Base-by-base conservation (phyloP, 2,329 filamentous ascomycete species). In the Pseudocercospora fuligena region DNA sequence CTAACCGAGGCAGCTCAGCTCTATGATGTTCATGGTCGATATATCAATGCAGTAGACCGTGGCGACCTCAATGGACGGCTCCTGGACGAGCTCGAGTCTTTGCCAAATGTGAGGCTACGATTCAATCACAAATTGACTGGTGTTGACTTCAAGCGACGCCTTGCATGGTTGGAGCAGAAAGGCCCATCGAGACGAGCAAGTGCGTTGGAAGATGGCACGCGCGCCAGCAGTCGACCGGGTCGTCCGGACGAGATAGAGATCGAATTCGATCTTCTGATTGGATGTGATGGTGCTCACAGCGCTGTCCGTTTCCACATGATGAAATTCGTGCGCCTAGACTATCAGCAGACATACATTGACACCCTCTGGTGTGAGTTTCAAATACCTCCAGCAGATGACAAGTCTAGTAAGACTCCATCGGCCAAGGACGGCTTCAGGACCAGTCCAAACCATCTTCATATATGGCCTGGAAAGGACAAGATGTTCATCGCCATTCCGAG, bases 401-500 rank as follows among this genome's bases (percentile, higher is more conserved):
- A 56, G 19, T 33, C 62, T 7, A 59, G 65, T 53, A 73, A 65
- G 25, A 74, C 73, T 1, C 72, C 75, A 1, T 77, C 79, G 1
- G 66, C 77, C 9, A 70, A 67, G 21, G 83, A 83, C 23, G 82
- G 84, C 54, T 98, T 96, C 77, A 85, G 85, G 57, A 95, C 98
- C 72, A 95, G 93, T 0, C 93, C 93, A 1, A 92, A 97, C 74
- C 94, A 98, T 77, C 85, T 99, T 1, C 95, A 99, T 79, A 99
- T 99, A 77, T 99, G 95, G 95, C 95, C 95, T 0, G 90, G 89
- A 73, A 61, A 63, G 16, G 89, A 94, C 49, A 94, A 95, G 75
- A 98, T 99, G 96, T 99, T 99, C 81, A 99, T 99, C 75, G 96
- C 95, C 19, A 94, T 99, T 51, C 94, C 95, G 0, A 85, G 84